Percentiles rank a stretch among this genome's conserved stretches.
These are phyloP conservation scores for Rhodamnia argentea DNA, from an alignment of 345 rosid species.

Conservation along the genomic window DNA sequence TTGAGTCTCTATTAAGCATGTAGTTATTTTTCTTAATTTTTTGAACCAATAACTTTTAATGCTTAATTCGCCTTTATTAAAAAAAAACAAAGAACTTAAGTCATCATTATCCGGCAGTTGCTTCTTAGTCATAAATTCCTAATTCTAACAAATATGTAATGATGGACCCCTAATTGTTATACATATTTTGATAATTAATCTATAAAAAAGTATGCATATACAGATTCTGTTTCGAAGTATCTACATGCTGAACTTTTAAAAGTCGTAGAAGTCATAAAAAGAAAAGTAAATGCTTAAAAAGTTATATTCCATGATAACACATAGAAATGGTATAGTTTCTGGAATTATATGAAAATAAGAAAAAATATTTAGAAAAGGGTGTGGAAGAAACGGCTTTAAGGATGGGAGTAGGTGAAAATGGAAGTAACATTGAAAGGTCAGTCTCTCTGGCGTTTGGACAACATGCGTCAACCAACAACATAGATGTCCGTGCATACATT, in stretches of 20 bases:
- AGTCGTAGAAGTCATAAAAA: background rate
- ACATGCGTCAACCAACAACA: background rate
- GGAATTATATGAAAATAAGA: background rate
- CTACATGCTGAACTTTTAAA: background rate
- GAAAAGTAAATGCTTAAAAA: background rate
- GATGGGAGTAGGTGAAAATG: background rate
- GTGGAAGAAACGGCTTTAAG: background rate
- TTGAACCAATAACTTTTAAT: background rate
- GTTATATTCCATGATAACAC: background rate
- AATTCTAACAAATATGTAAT: background rate
- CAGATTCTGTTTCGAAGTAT: background rate
- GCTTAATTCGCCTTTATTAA: background rate
- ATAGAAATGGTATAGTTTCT: background rate
- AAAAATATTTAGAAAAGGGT: background rate
- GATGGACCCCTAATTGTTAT: background rate
- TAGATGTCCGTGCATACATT: background rate
- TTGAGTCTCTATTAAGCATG: background rate
- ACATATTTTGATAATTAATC: background rate
- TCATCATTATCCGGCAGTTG: background rate
- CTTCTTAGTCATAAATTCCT: background rate
- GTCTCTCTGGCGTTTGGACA: background rate
- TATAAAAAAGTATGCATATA: background rate
- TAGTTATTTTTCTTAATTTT: background rate
- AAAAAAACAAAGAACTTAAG: background rate
- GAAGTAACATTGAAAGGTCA: background rate